Conservation (phyloP, 2,329 filamentous ascomycete species). For the Claviceps sp. region DNA sequence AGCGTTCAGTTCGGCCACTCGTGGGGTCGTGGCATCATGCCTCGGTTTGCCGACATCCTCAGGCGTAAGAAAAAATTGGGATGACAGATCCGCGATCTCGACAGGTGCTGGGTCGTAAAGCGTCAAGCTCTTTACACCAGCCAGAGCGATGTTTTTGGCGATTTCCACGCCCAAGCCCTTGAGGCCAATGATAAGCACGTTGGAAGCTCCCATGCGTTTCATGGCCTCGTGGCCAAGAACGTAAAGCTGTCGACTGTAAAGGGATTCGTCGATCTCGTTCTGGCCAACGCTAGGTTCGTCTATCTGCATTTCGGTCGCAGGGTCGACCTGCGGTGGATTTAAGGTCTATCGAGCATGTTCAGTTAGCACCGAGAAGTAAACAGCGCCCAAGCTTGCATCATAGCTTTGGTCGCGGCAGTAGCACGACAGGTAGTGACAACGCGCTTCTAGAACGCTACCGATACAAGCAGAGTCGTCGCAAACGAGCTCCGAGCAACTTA, state of each 20-base stretch:
- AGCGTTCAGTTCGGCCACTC: constrained; percentile 87
- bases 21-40: constrained; percentile 72
- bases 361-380: constrained; percentile 4
- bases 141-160: constrained; percentile 95
- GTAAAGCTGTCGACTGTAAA: constrained; percentile 63
- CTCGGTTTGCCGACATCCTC: constrained; percentile 87
- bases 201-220: constrained; percentile 97
- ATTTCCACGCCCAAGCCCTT: constrained; percentile 95
- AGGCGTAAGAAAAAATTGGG: constrained; percentile 88
- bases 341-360: constrained; percentile 24
- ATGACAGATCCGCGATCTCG: constrained; percentile 77
- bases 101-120: constrained; percentile 81
- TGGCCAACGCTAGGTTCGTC: constrained; percentile 43
- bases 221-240: constrained; percentile 70
- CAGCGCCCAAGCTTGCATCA: neutral
- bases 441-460: neutral
- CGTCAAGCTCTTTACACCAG: constrained; percentile 93
- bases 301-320: constrained; percentile 52
- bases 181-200: constrained; percentile 81
- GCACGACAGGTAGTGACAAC: neutral
- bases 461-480: neutral
- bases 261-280: constrained; percentile 56
- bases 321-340: constrained; percentile 45
- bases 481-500: constrained; percentile 24
- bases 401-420: neutral